Conservation (phyloP, 371 early-diverging fungal species). For the Lichtheimia corymbifera region DNA sequence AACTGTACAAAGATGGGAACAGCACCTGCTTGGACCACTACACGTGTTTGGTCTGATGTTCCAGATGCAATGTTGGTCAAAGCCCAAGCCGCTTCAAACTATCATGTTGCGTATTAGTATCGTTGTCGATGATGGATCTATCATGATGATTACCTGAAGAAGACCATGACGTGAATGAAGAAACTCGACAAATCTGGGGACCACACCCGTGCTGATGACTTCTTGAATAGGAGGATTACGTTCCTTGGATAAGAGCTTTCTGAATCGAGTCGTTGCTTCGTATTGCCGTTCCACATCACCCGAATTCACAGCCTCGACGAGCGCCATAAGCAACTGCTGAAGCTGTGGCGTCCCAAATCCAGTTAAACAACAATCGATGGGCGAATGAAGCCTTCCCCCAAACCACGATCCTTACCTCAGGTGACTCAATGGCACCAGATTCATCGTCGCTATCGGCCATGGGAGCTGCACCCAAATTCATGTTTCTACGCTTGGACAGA, state of each 20-base stretch:
- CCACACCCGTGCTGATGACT: constrained; percentile 92
- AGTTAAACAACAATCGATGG: no score
- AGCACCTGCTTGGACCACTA: constrained; percentile 92
- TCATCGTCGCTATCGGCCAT: constrained; percentile 85
- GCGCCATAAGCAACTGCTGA: constrained; percentile 4
- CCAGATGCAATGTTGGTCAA: constrained; percentile 99
- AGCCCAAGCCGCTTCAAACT: constrained; percentile 99
- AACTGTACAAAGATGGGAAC: constrained; percentile 94
- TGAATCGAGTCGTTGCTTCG: constrained; percentile 88
- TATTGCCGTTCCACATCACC: constrained; percentile 78
- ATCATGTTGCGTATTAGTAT: background rate
- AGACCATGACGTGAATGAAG: constrained; percentile 75
- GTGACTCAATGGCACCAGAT: constrained; percentile 34
- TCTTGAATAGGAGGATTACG: constrained; percentile 97
- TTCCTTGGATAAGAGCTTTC: constrained; percentile 97
- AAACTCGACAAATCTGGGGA: constrained; percentile 96
- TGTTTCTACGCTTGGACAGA: constrained; percentile 26
- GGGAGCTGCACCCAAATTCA: constrained; percentile 8
- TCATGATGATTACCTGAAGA: constrained; percentile 73
- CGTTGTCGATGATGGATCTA: constrained; percentile 4
- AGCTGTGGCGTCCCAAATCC: background rate
- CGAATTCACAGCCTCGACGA: constrained; percentile 14
- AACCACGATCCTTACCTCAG: constrained; percentile 5
- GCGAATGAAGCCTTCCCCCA: background rate
- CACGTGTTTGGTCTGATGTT: constrained; percentile 93